phyloP scores from a whole-genome alignment of 257 asterid genomes.

The Scutellaria galericulata region DNA sequence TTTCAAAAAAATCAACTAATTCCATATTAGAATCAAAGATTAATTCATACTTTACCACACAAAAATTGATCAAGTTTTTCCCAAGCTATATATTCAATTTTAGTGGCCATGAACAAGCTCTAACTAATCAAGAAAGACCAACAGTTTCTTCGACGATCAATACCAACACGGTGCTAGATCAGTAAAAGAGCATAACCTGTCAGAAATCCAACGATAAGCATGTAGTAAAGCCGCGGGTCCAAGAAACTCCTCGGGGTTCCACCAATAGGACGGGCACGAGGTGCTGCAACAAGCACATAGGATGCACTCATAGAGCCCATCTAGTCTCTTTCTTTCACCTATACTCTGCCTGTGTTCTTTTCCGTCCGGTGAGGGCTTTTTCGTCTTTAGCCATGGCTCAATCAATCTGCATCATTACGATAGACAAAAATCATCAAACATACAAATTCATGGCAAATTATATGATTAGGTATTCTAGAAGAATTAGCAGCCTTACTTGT shows the following conservation, averaged over 20 bases:
- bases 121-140: neutral
- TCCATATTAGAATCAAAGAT: too few species aligned
- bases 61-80: too few species aligned
- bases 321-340: slow-evolving; percentile 62
- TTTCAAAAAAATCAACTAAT: too few species aligned
- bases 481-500: slow-evolving; percentile 52
- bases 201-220: slow-evolving; percentile 76
- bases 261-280: slow-evolving; percentile 88
- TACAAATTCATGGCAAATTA: neutral
- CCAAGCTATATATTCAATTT: too few species aligned
- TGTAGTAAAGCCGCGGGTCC: slow-evolving; percentile 79
- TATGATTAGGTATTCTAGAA: neutral
- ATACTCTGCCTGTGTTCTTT: slow-evolving; percentile 60
- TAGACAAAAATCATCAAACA: neutral
- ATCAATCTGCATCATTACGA: slow-evolving; percentile 48
- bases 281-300: slow-evolving; percentile 78
- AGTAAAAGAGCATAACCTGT: slow-evolving; percentile 46
- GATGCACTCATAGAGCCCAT: slow-evolving; percentile 80
- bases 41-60: too few species aligned
- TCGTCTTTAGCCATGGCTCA: slow-evolving; percentile 84
- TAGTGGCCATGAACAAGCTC: neutral
- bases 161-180: too few species aligned
- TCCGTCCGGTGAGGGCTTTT: slow-evolving; percentile 54
- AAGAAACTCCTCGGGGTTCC: slow-evolving; percentile 77
- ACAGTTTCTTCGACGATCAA: neutral